Percentiles rank a stretch among this genome's conserved stretches.
phyloP scores from a whole-genome alignment of 2,329 filamentous ascomycete species.

The Xylariaceae sp. region DNA sequence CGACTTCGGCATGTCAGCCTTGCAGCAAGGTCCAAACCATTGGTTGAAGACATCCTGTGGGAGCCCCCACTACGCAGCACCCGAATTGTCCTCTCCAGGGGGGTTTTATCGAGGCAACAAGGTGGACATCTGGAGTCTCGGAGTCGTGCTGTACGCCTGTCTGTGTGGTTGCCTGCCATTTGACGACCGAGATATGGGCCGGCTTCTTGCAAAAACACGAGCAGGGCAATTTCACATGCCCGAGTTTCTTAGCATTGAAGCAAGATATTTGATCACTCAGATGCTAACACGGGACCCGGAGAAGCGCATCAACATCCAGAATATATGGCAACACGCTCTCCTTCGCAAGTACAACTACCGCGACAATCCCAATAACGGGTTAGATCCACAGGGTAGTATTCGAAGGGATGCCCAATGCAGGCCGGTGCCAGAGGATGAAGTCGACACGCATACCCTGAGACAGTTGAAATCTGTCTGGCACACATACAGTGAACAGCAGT shows the following conservation, averaged over 20 bases:
- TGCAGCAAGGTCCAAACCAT: slow-evolving; percentile 78
- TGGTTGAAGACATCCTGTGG: slow-evolving; percentile 89
- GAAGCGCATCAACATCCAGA: slow-evolving; percentile 74
- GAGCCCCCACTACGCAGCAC: slow-evolving; percentile 94
- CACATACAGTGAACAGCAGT: slow-evolving; percentile 71
- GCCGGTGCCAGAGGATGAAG: slow-evolving; percentile 62
- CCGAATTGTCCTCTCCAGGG: slow-evolving; percentile 74
- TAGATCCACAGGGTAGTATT: slow-evolving; percentile 55
- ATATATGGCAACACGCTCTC: slow-evolving; percentile 88
- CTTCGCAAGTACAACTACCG: slow-evolving; percentile 80
- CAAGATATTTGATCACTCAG: slow-evolving; percentile 74
- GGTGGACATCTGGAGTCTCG: slow-evolving; percentile 94
- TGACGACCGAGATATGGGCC: slow-evolving; percentile 62
- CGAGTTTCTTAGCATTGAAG: slow-evolving; percentile 65
- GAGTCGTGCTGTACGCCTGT: slow-evolving; percentile 86
- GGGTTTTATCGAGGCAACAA: slow-evolving; percentile 74
- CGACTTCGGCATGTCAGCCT: slow-evolving; percentile 96
- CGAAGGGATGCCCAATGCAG: slow-evolving; percentile 64
- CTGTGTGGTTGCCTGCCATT: slow-evolving; percentile 85
- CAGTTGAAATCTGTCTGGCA: slow-evolving; percentile 93
- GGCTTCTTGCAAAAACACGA: slow-evolving; percentile 64
- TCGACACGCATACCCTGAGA: slow-evolving; percentile 80
- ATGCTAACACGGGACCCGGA: slow-evolving; percentile 81
- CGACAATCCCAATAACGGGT: slow-evolving; percentile 64
- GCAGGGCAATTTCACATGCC: slow-evolving; percentile 64